phyloP scores from a whole-genome alignment of 2,329 filamentous ascomycete species.

The Neopestalotiopsis sp. region DNA sequence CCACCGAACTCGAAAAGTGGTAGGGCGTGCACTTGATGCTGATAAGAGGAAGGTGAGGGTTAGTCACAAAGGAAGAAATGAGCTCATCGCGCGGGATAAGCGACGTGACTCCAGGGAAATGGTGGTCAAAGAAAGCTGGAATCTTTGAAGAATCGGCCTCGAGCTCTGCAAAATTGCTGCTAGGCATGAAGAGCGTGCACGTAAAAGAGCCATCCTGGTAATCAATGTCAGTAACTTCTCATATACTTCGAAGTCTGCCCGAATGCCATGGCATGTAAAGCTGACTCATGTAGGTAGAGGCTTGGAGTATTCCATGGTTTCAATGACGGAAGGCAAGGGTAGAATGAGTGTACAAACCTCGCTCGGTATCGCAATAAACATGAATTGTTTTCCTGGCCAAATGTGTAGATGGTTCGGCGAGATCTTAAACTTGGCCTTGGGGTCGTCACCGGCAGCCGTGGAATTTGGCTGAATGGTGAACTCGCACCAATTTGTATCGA shows the following conservation, averaged over 20 bases:
- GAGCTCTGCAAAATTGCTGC: slow-evolving; percentile 69
- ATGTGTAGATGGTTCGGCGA: slow-evolving; percentile 96
- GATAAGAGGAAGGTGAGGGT: slow-evolving; percentile 91
- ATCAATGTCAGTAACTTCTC: slow-evolving; percentile 8
- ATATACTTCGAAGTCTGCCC: not conserved
- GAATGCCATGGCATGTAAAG: not conserved
- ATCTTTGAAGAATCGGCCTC: slow-evolving; percentile 66
- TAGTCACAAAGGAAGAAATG: slow-evolving; percentile 74
- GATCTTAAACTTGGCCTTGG: slow-evolving; percentile 68
- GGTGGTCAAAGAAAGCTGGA: slow-evolving; percentile 74
- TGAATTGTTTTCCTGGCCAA: slow-evolving; percentile 91
- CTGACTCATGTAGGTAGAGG: not conserved
- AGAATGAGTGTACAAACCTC: slow-evolving; percentile 46
- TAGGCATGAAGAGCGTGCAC: slow-evolving; percentile 89
- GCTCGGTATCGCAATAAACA: slow-evolving; percentile 97
- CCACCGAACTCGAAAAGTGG: slow-evolving; percentile 76
- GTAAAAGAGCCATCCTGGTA: slow-evolving; percentile 87
- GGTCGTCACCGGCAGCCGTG: slow-evolving; percentile 34
- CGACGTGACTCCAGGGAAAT: slow-evolving; percentile 86
- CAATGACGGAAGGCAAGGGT: slow-evolving; percentile 10
- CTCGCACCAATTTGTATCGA: slow-evolving; percentile 97
- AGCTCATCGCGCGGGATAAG: slow-evolving; percentile 73
- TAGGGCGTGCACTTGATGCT: slow-evolving; percentile 92
- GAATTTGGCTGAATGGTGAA: slow-evolving; percentile 74
- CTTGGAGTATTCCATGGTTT: not conserved